Evolutionary conservation across 257 asterid genomes (phyloP).

Genomic region (Echites panduratus): DNA sequence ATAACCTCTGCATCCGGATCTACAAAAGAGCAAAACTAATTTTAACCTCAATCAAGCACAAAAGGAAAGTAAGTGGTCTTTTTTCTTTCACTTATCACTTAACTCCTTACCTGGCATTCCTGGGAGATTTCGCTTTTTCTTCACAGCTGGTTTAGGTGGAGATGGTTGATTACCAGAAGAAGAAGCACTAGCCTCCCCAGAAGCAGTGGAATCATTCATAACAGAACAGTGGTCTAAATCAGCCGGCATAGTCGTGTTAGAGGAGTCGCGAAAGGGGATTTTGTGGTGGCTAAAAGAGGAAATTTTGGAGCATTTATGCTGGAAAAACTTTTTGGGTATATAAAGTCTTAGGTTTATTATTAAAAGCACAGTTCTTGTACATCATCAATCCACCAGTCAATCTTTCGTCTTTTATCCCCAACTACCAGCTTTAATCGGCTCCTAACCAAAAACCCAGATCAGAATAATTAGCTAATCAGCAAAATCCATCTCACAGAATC

Average conservation of each 20-base stretch:
- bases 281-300: conserved; percentile 20
- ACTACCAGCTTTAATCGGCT: conserved; percentile 20
- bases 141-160: conserved; percentile 32
- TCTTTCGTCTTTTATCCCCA: conserved; percentile 11
- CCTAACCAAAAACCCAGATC: conserved; percentile 21
- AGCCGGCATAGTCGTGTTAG: conserved; percentile 23
- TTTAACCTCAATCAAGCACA: neutral
- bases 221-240: conserved; percentile 23
- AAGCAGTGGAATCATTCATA: conserved; percentile 27
- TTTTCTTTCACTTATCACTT: neutral
- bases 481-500: conserved; percentile 13
- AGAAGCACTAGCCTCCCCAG: conserved; percentile 33
- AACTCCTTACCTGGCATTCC: conserved; percentile 73
- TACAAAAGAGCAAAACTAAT: conserved; percentile 19
- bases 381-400: conserved; percentile 25
- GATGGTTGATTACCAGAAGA: conserved; percentile 26
- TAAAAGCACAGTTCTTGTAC: conserved; percentile 11
- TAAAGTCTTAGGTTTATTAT: conserved; percentile 11
- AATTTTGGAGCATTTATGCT: conserved; percentile 24
- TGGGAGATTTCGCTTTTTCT: conserved; percentile 81
- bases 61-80: neutral
- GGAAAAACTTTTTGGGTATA: conserved; percentile 13
- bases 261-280: conserved; percentile 6
- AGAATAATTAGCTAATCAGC: conserved; percentile 14
- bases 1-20: conserved; percentile 92